Base-by-base conservation (phyloP, 345 rosid genomes). In the Lepidium didymum region DNA sequence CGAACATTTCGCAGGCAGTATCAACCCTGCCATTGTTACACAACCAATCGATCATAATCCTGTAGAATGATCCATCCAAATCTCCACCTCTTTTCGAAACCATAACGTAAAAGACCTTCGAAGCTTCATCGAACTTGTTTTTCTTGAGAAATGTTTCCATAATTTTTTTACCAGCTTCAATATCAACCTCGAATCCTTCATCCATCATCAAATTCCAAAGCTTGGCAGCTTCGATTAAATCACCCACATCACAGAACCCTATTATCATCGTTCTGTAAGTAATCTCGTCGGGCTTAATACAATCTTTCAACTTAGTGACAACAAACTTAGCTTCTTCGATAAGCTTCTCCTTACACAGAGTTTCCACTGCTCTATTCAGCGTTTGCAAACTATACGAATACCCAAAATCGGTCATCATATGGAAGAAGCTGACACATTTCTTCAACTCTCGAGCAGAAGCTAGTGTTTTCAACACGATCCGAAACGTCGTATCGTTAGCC, bases 171-270 rank as follows among this genome's bases (percentile, higher is more conserved):
- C 80, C 82, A 56, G 78, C 89, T 44, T 82, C 81, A 2, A 80
- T 45, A 63, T 76, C 79, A 0, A 86, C 82, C 56, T 86, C 88
- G 0, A 81, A 69, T 23, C 85, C 88, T 56, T 87, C 82, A 38
- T 90, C 98, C 80, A 84, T 82, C 86, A 92, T 84, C 75, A 80
- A 55, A 67, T 92, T 90, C 96, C 98, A 92, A 53, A 87, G 19
- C 67, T 81, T 86, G 5, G 84, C 83, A 14, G 96, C 98, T 73
- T 86, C 87, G 10, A 90, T 66, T 81, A 90, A 56, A 70, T 82
- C 85, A 70, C 91, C 95, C 33, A 70, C 82, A 36, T 86, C 77
- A 31, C 96, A 92, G 13, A 83, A 86, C 23, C 96, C 96, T 72
- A 54, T 66, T 3, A 84, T 74, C 80, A 92, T 77, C 78, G 76